A percentile compares a stretch with the other conserved stretches of the same genome.
These are phyloP conservation scores for Apiotrichum sp. DNA, from an alignment of 1,284 basidiomycete species.

Conservation along the genomic window DNA sequence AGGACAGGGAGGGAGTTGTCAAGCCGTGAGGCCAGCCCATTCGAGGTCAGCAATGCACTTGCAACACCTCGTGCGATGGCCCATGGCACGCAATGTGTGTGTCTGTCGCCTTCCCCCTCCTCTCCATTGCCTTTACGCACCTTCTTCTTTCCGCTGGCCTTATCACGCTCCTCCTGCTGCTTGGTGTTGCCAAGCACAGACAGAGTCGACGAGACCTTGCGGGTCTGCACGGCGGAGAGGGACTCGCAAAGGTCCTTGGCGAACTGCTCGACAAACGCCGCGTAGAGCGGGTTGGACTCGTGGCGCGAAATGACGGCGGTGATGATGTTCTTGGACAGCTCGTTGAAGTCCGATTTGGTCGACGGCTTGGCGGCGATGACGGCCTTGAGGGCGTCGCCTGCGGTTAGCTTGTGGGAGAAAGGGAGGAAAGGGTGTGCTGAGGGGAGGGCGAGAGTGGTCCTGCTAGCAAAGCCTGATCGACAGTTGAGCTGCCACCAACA, in stretches of 20 bases:
- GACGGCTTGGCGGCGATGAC: conserved; percentile 68
- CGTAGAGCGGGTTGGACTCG: conserved; percentile 70
- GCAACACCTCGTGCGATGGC: no score
- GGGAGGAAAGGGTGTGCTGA: no score
- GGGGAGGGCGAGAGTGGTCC: no score
- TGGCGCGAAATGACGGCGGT: conserved; percentile 68
- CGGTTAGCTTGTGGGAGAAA: conserved; percentile 6
- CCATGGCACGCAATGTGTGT: no score
- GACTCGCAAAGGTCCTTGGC: conserved; percentile 64
- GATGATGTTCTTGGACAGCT: conserved; percentile 65
- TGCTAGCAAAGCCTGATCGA: no score
- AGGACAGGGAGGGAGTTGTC: no score
- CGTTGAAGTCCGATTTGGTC: conserved; percentile 76
- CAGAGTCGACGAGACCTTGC: conserved; percentile 73
- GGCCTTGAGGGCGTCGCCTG: conserved; percentile 52
- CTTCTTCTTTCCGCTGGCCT: conserved; percentile 83
- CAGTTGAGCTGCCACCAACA: no score
- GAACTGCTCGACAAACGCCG: conserved; percentile 73
- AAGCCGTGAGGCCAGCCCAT: conserved; percentile 3
- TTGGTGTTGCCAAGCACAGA: conserved; percentile 88
- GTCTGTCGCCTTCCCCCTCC: neutral
- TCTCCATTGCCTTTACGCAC: conserved; percentile 32
- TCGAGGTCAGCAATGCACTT: no score
- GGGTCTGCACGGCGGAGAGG: conserved; percentile 78
- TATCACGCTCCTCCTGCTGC: conserved; percentile 79